These are phyloP conservation scores for Neonectria punicea DNA, from an alignment of 2,329 filamentous ascomycete species.

Conservation along the genomic window DNA sequence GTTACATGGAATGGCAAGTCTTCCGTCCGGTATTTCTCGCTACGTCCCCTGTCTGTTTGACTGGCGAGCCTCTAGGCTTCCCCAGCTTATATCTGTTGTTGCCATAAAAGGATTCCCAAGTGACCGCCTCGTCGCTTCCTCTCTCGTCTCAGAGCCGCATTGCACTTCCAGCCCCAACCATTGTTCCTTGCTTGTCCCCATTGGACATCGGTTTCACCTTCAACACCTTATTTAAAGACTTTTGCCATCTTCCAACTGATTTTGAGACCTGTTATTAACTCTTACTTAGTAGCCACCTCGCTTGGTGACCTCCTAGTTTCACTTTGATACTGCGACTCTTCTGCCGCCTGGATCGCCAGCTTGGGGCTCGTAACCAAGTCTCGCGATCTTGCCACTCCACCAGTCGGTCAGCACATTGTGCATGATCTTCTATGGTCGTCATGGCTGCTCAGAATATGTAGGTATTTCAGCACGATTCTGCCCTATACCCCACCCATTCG, in stretches of 20 bases:
- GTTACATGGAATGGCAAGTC: not conserved
- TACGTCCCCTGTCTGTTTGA: not conserved
- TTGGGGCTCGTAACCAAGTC: not conserved
- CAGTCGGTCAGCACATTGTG: not conserved
- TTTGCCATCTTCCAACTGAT: not conserved
- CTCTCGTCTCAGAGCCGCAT: not conserved
- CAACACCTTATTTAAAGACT: not conserved
- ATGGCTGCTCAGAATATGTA: slow-evolving; percentile 48
- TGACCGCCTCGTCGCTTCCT: not conserved
- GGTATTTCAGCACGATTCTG: slow-evolving; percentile 4
- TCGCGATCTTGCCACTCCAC: not conserved
- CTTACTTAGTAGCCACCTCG: not conserved
- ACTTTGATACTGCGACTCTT: not conserved
- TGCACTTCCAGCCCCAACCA: not conserved
- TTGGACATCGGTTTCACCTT: not conserved
- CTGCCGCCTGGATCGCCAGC: not conserved
- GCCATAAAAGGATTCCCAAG: not conserved
- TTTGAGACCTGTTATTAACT: slow-evolving; percentile 2
- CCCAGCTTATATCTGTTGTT: not conserved
- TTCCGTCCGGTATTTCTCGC: not conserved
- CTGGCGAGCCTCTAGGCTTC: not conserved
- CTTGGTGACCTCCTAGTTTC: not conserved
- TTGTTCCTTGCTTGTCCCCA: not conserved
- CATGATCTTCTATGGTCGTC: slow-evolving; percentile 36
- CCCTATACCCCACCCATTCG: slow-evolving; percentile 6